phyloP scores from a whole-genome alignment of 2,329 filamentous ascomycete genomes.

The Paecilomyces variotii region DNA sequence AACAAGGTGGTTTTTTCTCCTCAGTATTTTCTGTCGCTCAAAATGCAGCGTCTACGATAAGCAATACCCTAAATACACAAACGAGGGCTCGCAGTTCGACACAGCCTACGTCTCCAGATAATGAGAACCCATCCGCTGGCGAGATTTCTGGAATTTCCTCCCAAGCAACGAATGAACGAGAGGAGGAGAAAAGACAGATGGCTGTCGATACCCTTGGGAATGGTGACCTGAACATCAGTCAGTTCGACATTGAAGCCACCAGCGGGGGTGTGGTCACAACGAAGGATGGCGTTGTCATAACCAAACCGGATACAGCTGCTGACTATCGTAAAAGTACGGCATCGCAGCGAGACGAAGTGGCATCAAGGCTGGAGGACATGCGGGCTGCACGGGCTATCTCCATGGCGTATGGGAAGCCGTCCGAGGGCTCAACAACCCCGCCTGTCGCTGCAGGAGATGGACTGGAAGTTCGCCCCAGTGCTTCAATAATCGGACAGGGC shows the following conservation, averaged over 20 bases:
- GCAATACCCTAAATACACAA: slow-evolving; percentile 51
- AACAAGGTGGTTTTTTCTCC: slow-evolving; percentile 71
- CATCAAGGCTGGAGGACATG: slow-evolving; percentile 51
- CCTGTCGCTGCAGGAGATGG: slow-evolving; percentile 27
- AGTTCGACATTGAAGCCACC: slow-evolving; percentile 61
- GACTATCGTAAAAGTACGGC: slow-evolving; percentile 30
- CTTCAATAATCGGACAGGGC: slow-evolving; percentile 21
- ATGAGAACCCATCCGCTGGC: slow-evolving; percentile 19
- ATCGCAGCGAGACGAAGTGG: slow-evolving; percentile 41
- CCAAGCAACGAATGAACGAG: background rate
- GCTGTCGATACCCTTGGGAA: slow-evolving; percentile 83
- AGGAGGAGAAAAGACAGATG: slow-evolving; percentile 52
- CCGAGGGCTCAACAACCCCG: slow-evolving; percentile 34
- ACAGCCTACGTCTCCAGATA: slow-evolving; percentile 20
- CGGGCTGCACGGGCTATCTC: slow-evolving; percentile 54
- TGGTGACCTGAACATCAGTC: slow-evolving; percentile 81
- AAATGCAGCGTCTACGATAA: slow-evolving; percentile 77
- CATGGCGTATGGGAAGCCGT: slow-evolving; percentile 47
- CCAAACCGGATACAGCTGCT: slow-evolving; percentile 22
- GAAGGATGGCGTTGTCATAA: slow-evolving; percentile 30
- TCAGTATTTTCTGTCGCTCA: slow-evolving; percentile 89
- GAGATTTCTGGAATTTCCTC: slow-evolving; percentile 8
- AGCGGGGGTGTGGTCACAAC: slow-evolving; percentile 27
- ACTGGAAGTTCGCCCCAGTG: slow-evolving; percentile 21
- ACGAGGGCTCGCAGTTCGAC: slow-evolving; percentile 34